These are phyloP conservation scores for Arthroderma sp. DNA, from an alignment of 2,329 filamentous ascomycete genomes.

Conservation along the genomic window DNA sequence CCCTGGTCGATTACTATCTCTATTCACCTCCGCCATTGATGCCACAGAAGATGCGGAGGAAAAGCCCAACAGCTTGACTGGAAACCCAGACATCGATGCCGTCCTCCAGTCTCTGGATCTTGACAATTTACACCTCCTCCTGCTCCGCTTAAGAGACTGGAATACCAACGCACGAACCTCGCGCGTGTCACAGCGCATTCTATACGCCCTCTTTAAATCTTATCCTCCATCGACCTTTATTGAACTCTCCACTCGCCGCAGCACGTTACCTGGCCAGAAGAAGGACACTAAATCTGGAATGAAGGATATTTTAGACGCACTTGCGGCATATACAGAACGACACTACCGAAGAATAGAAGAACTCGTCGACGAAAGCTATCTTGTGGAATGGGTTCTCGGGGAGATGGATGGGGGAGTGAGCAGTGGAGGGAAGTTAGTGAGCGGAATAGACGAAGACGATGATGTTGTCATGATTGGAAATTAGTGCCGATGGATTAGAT, in stretches of 20 bases:
- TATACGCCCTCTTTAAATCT: slow-evolving; percentile 64
- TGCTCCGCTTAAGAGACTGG: slow-evolving; percentile 82
- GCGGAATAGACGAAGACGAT: slow-evolving; percentile 20
- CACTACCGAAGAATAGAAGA: slow-evolving; percentile 87
- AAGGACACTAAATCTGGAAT: slow-evolving; percentile 35
- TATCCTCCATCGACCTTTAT: slow-evolving; percentile 71
- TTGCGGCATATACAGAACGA: slow-evolving; percentile 80
- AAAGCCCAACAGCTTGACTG: slow-evolving; percentile 26
- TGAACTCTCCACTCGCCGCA: slow-evolving; percentile 40
- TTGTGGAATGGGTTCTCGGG: slow-evolving; percentile 82
- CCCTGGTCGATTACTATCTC: slow-evolving; percentile 66
- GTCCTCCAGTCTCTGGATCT: slow-evolving; percentile 68
- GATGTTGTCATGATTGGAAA: slow-evolving; percentile 28
- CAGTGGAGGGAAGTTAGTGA: slow-evolving; percentile 4
- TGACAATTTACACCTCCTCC: slow-evolving; percentile 71
- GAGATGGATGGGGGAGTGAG: slow-evolving; percentile 68
- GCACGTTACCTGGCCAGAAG: slow-evolving; percentile 14
- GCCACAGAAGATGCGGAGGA: slow-evolving; percentile 22
- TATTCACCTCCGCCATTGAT: slow-evolving; percentile 71
- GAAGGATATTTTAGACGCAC: slow-evolving; percentile 73
- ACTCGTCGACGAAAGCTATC: slow-evolving; percentile 81
- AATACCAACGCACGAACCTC: slow-evolving; percentile 89
- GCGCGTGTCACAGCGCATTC: slow-evolving; percentile 68
- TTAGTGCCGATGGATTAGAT: too few species aligned
- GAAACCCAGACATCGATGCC: slow-evolving; percentile 54